Evolutionary conservation across 495 filamentous ascomycete species (phyloP).

Genomic region (Gamarada debralockiae): DNA sequence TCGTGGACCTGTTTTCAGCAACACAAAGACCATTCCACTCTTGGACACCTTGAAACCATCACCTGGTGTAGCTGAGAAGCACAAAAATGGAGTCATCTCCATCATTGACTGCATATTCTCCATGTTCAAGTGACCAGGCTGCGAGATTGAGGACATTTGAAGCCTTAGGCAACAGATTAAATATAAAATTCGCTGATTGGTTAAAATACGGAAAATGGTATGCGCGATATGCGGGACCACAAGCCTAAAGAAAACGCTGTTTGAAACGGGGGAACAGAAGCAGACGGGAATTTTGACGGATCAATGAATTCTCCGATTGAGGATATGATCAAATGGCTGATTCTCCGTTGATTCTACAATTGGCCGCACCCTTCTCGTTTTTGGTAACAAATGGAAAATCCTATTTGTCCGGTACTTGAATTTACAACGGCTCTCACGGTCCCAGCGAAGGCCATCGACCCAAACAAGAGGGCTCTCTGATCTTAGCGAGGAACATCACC

Average conservation of each 20-base stretch:
- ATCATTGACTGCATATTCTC: conserved; percentile 9
- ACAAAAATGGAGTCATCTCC: conserved; percentile 18
- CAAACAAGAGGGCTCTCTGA: neutral
- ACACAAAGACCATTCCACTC: too few species aligned
- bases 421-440: conserved; percentile 14
- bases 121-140: conserved; percentile 2
- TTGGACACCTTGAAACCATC: neutral
- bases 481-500: too few species aligned
- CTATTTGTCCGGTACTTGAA: conserved; percentile 23
- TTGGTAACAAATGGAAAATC: neutral
- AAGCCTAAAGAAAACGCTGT: too few species aligned
- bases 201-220: conserved; percentile 12
- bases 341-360: too few species aligned
- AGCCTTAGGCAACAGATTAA: neutral
- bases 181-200: conserved; percentile 10
- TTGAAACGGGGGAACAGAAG: too few species aligned
- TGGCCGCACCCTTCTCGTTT: neutral
- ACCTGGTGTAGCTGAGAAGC: conserved; percentile 16
- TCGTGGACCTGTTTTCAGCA: neutral
- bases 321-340: too few species aligned
- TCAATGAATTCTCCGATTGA: too few species aligned
- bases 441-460: neutral
- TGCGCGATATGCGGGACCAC: neutral
- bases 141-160: neutral
- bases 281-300: too few species aligned